Evolutionary conservation across 2,329 filamentous ascomycete species (phyloP), one percentile per base, ranked within the genome.

Genomic region (Apiospora malaysiana): DNA sequence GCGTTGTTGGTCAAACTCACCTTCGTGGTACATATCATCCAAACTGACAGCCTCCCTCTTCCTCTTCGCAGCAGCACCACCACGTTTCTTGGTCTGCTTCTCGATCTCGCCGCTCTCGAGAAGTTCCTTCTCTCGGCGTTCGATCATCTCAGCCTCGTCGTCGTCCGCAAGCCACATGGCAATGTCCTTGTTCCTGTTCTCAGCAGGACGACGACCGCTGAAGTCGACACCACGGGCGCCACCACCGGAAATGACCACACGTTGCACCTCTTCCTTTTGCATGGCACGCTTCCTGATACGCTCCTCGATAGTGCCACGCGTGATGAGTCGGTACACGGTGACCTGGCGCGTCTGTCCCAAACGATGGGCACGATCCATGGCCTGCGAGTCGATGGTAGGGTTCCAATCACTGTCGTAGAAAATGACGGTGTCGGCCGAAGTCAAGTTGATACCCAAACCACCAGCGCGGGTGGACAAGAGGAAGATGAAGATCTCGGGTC

Each of bases 381-480:
- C 96, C 82, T 99, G 96, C 69, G 94, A 97, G 81, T 99, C 96
- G 78, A 98, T 98, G 4, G 96, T 98, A 0, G 96, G 96, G 81
- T 99, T 99, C 96, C 96, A 99, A 82, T 99, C 96, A 14, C 94
- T 97, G 81, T 99, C 96, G 87, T 99, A 99, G 85, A 99, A 99
- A 82, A 99, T 98, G 83, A 99, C 96, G 0, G 96, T 99, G 81
- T 99, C 96, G 25, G 96, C 96, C 69, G 93, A 92, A 7, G 96
- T 98, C 75, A 99, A 85, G 79, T 99, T 99, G 87, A 99, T 99
- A 84, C 96, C 96, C 25, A 99, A 88, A 86, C 96, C 96, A 89
- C 96, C 96, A 47, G 96, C 96, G 82, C 96, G 94, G 0, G 96
- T 99, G 25, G 94, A 97, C 51, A 99, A 86, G 46, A 99, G 85